A percentile compares a stretch with the other conserved stretches of the same genome.
These are phyloP conservation scores for Sophora flavescens DNA, from an alignment of 306 rosid species.

Conservation along the genomic window DNA sequence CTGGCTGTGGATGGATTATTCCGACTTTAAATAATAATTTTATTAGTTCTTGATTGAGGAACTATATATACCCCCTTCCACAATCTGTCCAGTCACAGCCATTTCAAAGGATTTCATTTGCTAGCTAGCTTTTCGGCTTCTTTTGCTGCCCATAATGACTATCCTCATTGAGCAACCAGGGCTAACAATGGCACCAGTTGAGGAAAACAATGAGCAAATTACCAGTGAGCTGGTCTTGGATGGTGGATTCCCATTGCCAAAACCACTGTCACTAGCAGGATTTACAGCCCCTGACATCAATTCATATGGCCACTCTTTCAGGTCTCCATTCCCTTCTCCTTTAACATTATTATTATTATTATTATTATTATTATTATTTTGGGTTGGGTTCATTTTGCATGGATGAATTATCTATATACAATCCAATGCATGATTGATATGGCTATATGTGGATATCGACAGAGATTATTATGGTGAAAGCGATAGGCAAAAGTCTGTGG, in stretches of 20 bases:
- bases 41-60: not conserved
- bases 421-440: not conserved
- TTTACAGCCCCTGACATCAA: slow-evolving; percentile 59
- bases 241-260: slow-evolving; percentile 59
- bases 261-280: slow-evolving; percentile 31
- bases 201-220: slow-evolving; percentile 33
- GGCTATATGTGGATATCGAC: not conserved
- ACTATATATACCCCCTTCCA: slow-evolving; percentile 43
- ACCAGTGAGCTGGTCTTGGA: slow-evolving; percentile 55
- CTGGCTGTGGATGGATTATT: too few species aligned
- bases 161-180: slow-evolving; percentile 58
- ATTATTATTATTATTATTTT: not conserved
- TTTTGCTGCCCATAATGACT: slow-evolving; percentile 46
- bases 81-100: not conserved
- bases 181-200: slow-evolving; percentile 34
- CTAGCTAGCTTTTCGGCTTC: not conserved
- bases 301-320: slow-evolving; percentile 65
- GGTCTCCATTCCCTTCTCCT: slow-evolving; percentile 39
- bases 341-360: not conserved
- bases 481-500: slow-evolving; percentile 64
- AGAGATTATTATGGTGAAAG: slow-evolving; percentile 68
- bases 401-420: not conserved
- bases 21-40: too few species aligned
- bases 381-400: not conserved
- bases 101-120: not conserved